Base-by-base conservation (phyloP, 1,284 basidiomycete species). In the Pterula multifida region DNA sequence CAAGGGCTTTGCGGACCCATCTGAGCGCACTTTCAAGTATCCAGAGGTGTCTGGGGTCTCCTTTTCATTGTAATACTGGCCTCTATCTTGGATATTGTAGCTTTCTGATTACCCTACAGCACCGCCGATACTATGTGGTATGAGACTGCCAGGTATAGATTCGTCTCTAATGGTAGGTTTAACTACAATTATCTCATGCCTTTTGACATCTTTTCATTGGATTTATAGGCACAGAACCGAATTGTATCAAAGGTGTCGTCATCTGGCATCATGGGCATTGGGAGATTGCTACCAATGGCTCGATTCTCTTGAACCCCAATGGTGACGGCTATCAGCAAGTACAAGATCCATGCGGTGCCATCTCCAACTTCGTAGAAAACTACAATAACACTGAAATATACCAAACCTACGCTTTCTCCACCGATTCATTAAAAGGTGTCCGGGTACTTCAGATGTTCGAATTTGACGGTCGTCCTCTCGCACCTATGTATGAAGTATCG, bases 251-350 rank as follows among this genome's bases (percentile, higher is more conserved):
- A 22, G 91, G 85, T 23, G 78, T 85, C 60, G 75, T 95, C 61
- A 77, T 79, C 61, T 96, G 88, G 87, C 79, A 79, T 56, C 93
- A 96, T 64, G 93, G 93, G 19, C 79, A 65, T 25, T 92, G 85
- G 65, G 53, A 60, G 0, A 65, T 89, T 42, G 66, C 78, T 53
- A 26, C 68, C 50, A 92, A 95, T 62, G 89, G 89, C 11, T 90
- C 88, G 11, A 80, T 96, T 53, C 61, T 74, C 36, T 66, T 89
- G 59, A 69, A 61, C 1, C 86, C 90, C 1, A 76, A 87, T 55
- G 74, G 71, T 13, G 92, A 96, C 62, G 92, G 92, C 13, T 89
- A 78, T 66, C 89, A 94, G 63, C 90, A 93, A 68, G 77, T 95
- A 46, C 90, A 97, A 70, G 85, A 93, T 57, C 81, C 89, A 0